These are phyloP conservation scores for Incumbomyces lentus DNA, from an alignment of 2,329 filamentous ascomycete genomes.

Conservation along the genomic window DNA sequence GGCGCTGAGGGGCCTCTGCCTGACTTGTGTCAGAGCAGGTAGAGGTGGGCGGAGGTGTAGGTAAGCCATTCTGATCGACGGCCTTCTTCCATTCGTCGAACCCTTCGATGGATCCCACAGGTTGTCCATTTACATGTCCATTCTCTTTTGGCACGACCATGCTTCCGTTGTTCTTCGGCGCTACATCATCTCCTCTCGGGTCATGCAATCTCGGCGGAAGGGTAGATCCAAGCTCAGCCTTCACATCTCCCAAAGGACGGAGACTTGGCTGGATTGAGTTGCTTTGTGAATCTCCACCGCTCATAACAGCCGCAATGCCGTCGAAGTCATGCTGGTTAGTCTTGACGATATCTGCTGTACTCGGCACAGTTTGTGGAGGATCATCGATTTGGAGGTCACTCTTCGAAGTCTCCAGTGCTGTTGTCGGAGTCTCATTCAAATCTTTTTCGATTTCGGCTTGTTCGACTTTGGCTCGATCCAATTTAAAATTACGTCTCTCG, in stretches of 20 bases:
- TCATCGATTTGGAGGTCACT: not conserved
- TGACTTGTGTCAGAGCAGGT: slow-evolving; percentile 19
- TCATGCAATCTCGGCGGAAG: not conserved
- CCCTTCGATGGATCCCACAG: slow-evolving; percentile 12
- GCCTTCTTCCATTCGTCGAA: slow-evolving; percentile 21
- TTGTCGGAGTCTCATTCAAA: slow-evolving; percentile 42
- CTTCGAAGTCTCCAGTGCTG: not conserved
- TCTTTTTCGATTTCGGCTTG: slow-evolving; percentile 72
- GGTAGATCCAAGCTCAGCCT: not conserved
- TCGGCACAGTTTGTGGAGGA: not conserved
- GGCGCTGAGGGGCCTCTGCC: slow-evolving; percentile 8
- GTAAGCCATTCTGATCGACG: slow-evolving; percentile 18
- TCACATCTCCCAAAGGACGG: not conserved
- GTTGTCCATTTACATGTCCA: not conserved
- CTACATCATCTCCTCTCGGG: slow-evolving; percentile 7
- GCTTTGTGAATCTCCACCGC: slow-evolving; percentile 10
- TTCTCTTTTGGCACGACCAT: slow-evolving; percentile 10
- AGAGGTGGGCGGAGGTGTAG: slow-evolving; percentile 21
- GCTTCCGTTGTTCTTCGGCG: slow-evolving; percentile 5
- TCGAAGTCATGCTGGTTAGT: slow-evolving; percentile 16
- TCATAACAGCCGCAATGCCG: slow-evolving; percentile 18
- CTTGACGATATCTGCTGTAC: slow-evolving; percentile 11
- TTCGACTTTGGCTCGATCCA: slow-evolving; percentile 81
- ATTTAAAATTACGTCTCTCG: slow-evolving; percentile 74
- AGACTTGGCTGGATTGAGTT: not conserved